phyloP scores from a whole-genome alignment of 2,329 filamentous ascomycete genomes.

The Trichoderma semiorbis region DNA sequence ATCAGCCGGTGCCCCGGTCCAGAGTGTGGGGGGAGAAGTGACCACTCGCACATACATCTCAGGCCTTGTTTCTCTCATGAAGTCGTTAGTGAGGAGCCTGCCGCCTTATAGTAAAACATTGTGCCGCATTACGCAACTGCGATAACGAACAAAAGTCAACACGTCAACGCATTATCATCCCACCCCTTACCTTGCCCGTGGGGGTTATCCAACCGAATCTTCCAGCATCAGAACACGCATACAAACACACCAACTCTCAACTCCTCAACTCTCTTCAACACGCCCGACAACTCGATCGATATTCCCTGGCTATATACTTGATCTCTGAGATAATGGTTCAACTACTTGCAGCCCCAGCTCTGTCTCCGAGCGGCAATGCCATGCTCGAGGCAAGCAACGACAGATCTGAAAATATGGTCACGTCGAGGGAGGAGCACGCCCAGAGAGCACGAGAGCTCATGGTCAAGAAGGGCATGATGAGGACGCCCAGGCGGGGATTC shows the following conservation, averaged over 20 bases:
- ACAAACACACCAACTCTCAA: background rate
- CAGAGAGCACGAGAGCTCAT: conserved; percentile 38
- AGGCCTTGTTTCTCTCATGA: conserved; percentile 31
- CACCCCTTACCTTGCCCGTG: background rate
- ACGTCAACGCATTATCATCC: background rate
- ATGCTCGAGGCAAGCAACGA: conserved; percentile 23
- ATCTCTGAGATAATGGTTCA: conserved; percentile 31
- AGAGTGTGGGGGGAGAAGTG: conserved; percentile 5
- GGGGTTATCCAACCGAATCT: background rate
- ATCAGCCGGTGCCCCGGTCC: conserved; percentile 6
- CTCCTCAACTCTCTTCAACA: background rate
- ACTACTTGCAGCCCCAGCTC: conserved; percentile 29
- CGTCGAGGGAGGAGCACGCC: conserved; percentile 42
- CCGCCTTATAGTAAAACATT: conserved; percentile 4
- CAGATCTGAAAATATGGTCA: conserved; percentile 23
- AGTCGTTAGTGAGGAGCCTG: conserved; percentile 40
- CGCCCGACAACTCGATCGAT: background rate
- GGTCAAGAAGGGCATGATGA: conserved; percentile 35
- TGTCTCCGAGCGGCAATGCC: conserved; percentile 27
- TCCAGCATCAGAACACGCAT: background rate
- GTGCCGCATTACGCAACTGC: conserved; percentile 8
- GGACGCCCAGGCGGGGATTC: conserved; percentile 44
- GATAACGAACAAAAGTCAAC: conserved; percentile 12
- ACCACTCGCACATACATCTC: conserved; percentile 1
- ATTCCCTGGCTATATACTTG: background rate